phyloP scores from a whole-genome alignment of 805 yeast genomes.

The Ascoidea tarda region DNA sequence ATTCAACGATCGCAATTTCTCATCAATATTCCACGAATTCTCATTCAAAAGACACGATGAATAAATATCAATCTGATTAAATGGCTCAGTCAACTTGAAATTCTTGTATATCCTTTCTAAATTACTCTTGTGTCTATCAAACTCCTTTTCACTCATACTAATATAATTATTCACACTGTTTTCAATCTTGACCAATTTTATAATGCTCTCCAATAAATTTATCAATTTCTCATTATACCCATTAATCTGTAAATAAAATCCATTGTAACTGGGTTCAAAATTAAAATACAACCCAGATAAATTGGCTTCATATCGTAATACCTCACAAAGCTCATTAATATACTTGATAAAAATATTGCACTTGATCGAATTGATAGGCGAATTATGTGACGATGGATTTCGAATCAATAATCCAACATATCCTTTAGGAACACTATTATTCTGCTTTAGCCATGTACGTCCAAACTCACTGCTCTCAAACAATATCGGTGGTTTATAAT shows the following conservation, averaged over 20 bases:
- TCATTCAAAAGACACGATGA: slow-evolving; percentile 58
- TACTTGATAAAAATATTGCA: slow-evolving; percentile 55
- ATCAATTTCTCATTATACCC: slow-evolving; percentile 81
- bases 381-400: slow-evolving; percentile 44
- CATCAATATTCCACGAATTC: slow-evolving; percentile 49
- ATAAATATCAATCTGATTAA: slow-evolving; percentile 58
- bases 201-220: slow-evolving; percentile 43
- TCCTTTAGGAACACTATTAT: slow-evolving; percentile 84
- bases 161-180: slow-evolving; percentile 30
- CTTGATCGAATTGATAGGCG: slow-evolving; percentile 41
- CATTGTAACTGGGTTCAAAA: slow-evolving; percentile 50
- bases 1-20: slow-evolving; percentile 41
- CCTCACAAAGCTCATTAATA: slow-evolving; percentile 61
- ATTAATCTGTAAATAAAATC: slow-evolving; percentile 47
- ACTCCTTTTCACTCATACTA: slow-evolving; percentile 7
- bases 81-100: slow-evolving; percentile 62
- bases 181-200: slow-evolving; percentile 32
- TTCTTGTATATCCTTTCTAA: slow-evolving; percentile 51
- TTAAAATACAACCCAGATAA: slow-evolving; percentile 61
- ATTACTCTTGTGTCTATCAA: slow-evolving; percentile 40
- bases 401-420: slow-evolving; percentile 49
- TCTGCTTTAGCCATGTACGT: slow-evolving; percentile 79
- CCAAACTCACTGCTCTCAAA: slow-evolving; percentile 28
- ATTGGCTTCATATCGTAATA: slow-evolving; percentile 70
- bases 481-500: not conserved